phyloP scores from a whole-genome alignment of 176 grass and related monocot species.

The Juncus effusus region DNA sequence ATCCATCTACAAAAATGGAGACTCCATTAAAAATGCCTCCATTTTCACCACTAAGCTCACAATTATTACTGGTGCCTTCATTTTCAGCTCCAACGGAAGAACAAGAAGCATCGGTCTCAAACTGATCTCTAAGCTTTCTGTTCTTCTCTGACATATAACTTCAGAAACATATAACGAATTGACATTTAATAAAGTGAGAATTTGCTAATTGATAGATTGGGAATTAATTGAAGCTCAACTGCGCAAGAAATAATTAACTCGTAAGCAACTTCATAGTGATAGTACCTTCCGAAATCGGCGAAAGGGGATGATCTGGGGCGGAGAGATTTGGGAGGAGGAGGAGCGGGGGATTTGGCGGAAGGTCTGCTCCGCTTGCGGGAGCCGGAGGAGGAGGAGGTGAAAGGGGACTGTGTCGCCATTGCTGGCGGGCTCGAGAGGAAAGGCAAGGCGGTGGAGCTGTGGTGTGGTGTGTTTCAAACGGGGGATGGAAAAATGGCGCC shows the following conservation, averaged over 20 bases:
- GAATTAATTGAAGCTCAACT: background rate
- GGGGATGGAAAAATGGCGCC: no score
- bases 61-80: slow-evolving; percentile 4
- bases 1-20: slow-evolving; percentile 49
- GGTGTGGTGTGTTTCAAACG: no score
- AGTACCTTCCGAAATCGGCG: slow-evolving; percentile 30
- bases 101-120: slow-evolving; percentile 33
- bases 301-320: slow-evolving; percentile 33
- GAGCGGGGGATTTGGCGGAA: slow-evolving; percentile 23
- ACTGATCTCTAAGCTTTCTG: slow-evolving; percentile 41
- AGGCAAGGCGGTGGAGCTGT: no score
- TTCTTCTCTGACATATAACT: slow-evolving; percentile 47
- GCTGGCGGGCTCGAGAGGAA: no score
- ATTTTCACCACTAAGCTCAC: background rate
- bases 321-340: background rate
- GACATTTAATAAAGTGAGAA: background rate
- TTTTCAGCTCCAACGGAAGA: slow-evolving; percentile 10
- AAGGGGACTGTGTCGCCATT: background rate
- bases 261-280: background rate
- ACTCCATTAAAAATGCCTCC: slow-evolving; percentile 35
- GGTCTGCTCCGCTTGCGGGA: slow-evolving; percentile 18
- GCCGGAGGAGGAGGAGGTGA: slow-evolving; percentile 15
- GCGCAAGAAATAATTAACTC: background rate
- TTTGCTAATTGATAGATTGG: no score
- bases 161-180: background rate